Evolutionary conservation across 1,139 yeast genomes (phyloP), one percentile per base, ranked within the genome.

Genomic region (Petasospora rhodanensis): DNA sequence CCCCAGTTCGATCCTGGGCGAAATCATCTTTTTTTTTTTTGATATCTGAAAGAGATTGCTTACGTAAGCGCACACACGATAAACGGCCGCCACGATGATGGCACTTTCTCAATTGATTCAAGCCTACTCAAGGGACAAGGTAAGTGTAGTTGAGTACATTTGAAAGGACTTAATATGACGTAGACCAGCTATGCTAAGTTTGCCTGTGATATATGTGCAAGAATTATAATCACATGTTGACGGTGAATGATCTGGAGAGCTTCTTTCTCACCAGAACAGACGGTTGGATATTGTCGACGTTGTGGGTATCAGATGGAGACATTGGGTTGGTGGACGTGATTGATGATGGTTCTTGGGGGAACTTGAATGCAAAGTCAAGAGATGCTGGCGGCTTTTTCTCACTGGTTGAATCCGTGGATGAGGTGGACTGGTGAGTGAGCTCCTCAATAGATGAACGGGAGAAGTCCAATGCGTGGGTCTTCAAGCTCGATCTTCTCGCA

Each of bases 1-100:
- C 95, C 95, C 95, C 96, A 84, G 96, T 86, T 86, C 96, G 95
- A 86, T 82, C 95, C 96, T 85, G 96, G 95, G 95, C 87, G 81
- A 76, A 82, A 82, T 84, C 95, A 85, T 55, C 53, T 43, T 38
- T 40, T 38, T 34, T 33, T 18, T 20, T 22, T 14, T 23, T 7
- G 7, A 21, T 21, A 7, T 9, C 6, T 21, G 23, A 6, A 21
- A 21, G 19, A 18, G 8, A 18, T 18, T 18, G 9, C 19, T 18
- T n/a, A n/a, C n/a, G n/a, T n/a, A n/a, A n/a, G n/a, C n/a, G n/a
- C n/a, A n/a, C n/a, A n/a, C n/a, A n/a, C n/a, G n/a, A n/a, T n/a
- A n/a, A 18, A 18, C 8, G 8, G 9, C 8, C 19, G 8, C 19
- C 7, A 18, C 8, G 8, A 9, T 18, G 19, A 18, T 18, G 9